phyloP scores from a whole-genome alignment of 257 asterid species.

The Primulina eburnea region DNA sequence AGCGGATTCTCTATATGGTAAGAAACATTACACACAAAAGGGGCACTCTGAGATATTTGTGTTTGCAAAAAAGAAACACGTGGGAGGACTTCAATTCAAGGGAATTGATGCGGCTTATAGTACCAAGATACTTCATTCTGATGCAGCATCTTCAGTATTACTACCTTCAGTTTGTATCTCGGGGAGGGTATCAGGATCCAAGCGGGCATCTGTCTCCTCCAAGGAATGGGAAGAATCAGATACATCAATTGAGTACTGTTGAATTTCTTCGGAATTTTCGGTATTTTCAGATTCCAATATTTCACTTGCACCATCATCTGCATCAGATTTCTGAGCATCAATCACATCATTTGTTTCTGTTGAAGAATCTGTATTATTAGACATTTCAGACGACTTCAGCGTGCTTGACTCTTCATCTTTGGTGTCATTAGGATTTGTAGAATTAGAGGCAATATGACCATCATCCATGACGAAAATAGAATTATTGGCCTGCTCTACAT shows the following conservation, averaged over 20 bases:
- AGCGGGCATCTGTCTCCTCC: constrained; percentile 51
- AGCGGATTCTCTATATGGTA: constrained; percentile 29
- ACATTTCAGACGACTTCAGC: not conserved
- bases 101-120: too few species aligned
- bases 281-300: constrained; percentile 24
- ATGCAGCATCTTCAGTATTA: constrained; percentile 58
- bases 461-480: constrained; percentile 23
- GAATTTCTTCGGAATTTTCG: constrained; percentile 49
- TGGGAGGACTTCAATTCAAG: too few species aligned
- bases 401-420: not conserved
- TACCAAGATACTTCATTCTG: constrained; percentile 36
- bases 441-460: constrained; percentile 29
- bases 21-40: constrained; percentile 22
- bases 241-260: constrained; percentile 47
- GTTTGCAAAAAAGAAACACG: not conserved
- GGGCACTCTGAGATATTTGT: constrained; percentile 26
- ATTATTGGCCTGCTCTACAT: constrained; percentile 27
- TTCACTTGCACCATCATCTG: constrained; percentile 4
- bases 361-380: not conserved
- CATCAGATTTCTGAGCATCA: not conserved
- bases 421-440: constrained; percentile 28
- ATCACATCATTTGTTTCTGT: not conserved
- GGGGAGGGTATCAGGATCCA: constrained; percentile 67
- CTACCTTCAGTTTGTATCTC: constrained; percentile 63
- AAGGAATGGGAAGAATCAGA: constrained; percentile 50